Base-by-base conservation (phyloP, 2,329 filamentous ascomycete genomes). In the Hypoxylon rubiginosum region DNA sequence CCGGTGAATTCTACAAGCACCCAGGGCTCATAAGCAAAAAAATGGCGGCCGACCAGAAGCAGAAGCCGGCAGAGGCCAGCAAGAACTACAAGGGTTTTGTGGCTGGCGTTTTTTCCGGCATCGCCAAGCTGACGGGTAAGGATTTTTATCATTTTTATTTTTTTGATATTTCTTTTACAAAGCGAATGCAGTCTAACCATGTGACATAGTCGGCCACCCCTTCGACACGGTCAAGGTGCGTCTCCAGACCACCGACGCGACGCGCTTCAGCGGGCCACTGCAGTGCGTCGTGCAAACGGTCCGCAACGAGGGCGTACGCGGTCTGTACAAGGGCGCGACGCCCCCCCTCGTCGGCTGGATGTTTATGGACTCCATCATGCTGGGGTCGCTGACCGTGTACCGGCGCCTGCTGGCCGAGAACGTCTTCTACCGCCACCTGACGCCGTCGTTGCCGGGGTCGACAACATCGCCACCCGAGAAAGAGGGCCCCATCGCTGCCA, bases 181-280 rank as follows among this genome's bases (percentile, higher is more conserved):
- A 21, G 30, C 5, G 17, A 58, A 32, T 21, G 13, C 34, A 34
- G 30, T 52, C n/a, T 21, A 19, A 43, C 8, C 17, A 10, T 19
- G 9, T 11, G n/a, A 17, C 26, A 45, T 64, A 87, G 86, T 91
- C 75, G 88, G 88, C 63, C 88, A 91, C 74, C 88, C 92, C 24
- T 98, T 99, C 82, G 96, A 99, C 80, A 98, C 96, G 0, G 89
- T 99, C 79, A 99, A 99, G 81, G 95, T 98, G 58, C 93, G 96
- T 32, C 85, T 99, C 17, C 96, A 99, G 79, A 98, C 95, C 2
- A 93, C 93, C 30, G 85, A 91, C 72, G 80, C 86, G 51, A 79
- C 88, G 1, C 93, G 92, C 72, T 99, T 99, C 84, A 85, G 85
- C 69, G 96, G 96, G 0, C 94, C 96, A 0, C 78, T 97, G 32